Conservation (phyloP, 352 stramenopile genomes). For the Pythium grandisporangium region DNA sequence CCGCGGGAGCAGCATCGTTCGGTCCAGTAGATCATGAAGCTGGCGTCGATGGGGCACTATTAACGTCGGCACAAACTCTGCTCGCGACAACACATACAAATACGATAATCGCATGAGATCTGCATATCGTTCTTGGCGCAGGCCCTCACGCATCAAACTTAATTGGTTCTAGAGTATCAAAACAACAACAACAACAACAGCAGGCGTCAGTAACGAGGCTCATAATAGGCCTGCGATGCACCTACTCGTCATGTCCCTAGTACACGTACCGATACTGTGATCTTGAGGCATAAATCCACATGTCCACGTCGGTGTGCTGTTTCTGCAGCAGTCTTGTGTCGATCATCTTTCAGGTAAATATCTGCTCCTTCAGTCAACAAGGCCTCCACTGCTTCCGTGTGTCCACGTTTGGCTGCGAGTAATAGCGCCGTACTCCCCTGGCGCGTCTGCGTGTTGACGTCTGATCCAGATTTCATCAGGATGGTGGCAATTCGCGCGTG, state of each 20-base stretch:
- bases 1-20: conserved; percentile 60
- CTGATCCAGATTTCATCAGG: conserved; percentile 69
- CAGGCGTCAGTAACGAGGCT: too few relatives aligned
- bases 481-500: conserved; percentile 76
- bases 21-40: conserved; percentile 48
- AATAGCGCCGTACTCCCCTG: conserved; percentile 82
- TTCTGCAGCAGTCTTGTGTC: conserved; percentile 78
- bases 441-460: conserved; percentile 84
- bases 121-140: conserved; percentile 60
- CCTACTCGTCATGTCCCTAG: too few relatives aligned
- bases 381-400: conserved; percentile 68
- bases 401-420: conserved; percentile 71
- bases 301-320: conserved; percentile 74
- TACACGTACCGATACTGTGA: conserved; percentile 52
- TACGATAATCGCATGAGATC: conserved; percentile 65
- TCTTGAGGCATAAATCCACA: conserved; percentile 78
- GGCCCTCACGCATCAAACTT: conserved; percentile 63
- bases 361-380: conserved; percentile 73
- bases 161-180: conserved; percentile 50
- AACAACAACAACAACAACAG: conserved; percentile 1
- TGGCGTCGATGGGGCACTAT: conserved; percentile 32
- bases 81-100: conserved; percentile 52
- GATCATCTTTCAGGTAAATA: conserved; percentile 84
- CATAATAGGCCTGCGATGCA: too few relatives aligned
- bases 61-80: conserved; percentile 26